phyloP scores from a whole-genome alignment of 2,329 filamentous ascomycete species.

The Eutypa lata region DNA sequence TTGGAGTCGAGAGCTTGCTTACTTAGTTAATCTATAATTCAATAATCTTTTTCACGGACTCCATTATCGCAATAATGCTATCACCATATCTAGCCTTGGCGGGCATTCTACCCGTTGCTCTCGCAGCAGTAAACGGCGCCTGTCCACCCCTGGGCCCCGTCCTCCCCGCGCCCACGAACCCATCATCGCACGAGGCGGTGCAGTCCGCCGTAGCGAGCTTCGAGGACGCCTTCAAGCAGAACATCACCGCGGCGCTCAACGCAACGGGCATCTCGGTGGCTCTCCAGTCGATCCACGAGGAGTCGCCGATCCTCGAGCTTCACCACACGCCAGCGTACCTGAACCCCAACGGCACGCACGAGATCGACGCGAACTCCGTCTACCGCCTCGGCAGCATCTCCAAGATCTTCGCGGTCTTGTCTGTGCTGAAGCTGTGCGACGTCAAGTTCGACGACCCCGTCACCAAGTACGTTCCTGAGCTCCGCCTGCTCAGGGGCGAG shows the following conservation, averaged over 20 bases:
- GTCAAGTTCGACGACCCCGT: slow-evolving; percentile 21
- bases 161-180: slow-evolving; percentile 33
- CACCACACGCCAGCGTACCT: slow-evolving; percentile 36
- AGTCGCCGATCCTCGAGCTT: slow-evolving; percentile 33
- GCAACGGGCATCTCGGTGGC: slow-evolving; percentile 35
- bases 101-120: slow-evolving; percentile 7
- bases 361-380: slow-evolving; percentile 29
- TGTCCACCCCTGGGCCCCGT: slow-evolving; percentile 43
- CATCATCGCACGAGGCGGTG: slow-evolving; percentile 28
- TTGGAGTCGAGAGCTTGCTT: too few relatives aligned
- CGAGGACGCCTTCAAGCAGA: slow-evolving; percentile 22
- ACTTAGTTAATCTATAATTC: too few relatives aligned
- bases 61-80: too few relatives aligned
- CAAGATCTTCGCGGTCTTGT: slow-evolving; percentile 28
- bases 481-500: slow-evolving; percentile 19
- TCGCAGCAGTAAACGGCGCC: slow-evolving; percentile 27
- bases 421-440: slow-evolving; percentile 17
- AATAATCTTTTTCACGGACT: too few relatives aligned
- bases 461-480: slow-evolving; percentile 22
- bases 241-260: slow-evolving; percentile 23
- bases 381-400: slow-evolving; percentile 36
- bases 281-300: slow-evolving; percentile 40
- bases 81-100: not conserved
- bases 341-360: slow-evolving; percentile 23
- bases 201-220: slow-evolving; percentile 22